A percentile compares a stretch with the other conserved stretches of the same genome.
Evolutionary conservation across 352 stramenopile species (phyloP).

Genomic region (Pythium guiyangense): DNA sequence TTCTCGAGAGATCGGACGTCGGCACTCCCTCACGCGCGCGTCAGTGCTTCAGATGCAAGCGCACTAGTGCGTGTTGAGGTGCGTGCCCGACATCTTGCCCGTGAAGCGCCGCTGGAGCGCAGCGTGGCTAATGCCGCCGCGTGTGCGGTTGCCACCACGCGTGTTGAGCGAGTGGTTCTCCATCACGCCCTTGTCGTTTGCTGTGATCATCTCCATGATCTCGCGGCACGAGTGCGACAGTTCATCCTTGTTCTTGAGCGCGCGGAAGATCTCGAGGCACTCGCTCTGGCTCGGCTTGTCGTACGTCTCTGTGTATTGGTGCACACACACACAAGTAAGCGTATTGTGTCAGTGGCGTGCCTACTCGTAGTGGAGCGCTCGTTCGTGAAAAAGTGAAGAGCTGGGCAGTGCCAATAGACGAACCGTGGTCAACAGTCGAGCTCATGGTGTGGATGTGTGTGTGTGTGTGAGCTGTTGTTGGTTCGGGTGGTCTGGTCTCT

Average conservation of each 20-base stretch:
- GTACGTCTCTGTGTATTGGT: constrained; percentile 27
- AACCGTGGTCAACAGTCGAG: constrained; percentile 36
- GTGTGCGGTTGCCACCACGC: constrained; percentile 44
- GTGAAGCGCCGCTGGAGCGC: constrained; percentile 76
- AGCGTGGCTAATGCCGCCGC: constrained; percentile 68
- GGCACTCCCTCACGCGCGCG: no score
- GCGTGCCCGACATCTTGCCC: constrained; percentile 77
- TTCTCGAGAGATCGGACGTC: no score
- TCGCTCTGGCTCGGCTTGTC: constrained; percentile 31
- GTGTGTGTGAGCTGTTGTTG: no score
- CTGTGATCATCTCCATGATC: constrained; percentile 65
- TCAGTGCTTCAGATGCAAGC: background rate
- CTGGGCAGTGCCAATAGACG: background rate
- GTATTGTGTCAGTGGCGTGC: background rate
- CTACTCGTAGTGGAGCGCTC: no score
- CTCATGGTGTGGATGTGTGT: constrained; percentile 23
- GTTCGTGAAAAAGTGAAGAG: no score
- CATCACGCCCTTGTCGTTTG: constrained; percentile 54
- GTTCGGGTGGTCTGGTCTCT: background rate
- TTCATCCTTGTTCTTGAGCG: constrained; percentile 81
- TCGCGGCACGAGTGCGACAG: constrained; percentile 66
- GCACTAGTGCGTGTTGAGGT: constrained; percentile 21
- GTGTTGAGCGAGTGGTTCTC: constrained; percentile 73
- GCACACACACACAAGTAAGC: background rate
- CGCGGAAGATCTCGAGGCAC: constrained; percentile 69